phyloP scores from a whole-genome alignment of 495 filamentous ascomycete species.

The Hypoxylon crocopeplum region DNA sequence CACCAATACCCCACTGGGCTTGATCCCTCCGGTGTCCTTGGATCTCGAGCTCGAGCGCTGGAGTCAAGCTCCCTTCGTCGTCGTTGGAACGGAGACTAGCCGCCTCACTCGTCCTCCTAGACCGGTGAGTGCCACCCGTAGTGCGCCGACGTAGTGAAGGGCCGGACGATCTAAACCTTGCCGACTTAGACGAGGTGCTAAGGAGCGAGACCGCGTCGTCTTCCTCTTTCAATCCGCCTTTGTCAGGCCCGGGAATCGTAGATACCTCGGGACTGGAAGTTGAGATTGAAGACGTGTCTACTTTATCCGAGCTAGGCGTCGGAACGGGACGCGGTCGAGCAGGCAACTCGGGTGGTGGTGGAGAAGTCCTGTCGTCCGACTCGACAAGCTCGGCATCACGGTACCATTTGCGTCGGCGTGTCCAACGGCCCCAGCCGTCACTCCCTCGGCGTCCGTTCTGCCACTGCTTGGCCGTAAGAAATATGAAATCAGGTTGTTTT shows the following conservation, averaged over 20 bases:
- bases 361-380: constrained; percentile 44
- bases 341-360: constrained; percentile 30
- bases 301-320: constrained; percentile 17
- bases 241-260: constrained; percentile 1
- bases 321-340: constrained; percentile 18
- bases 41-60: constrained; percentile 44
- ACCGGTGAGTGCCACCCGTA: constrained; percentile 37
- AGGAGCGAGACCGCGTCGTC: constrained; percentile 42
- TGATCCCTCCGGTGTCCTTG: constrained; percentile 54
- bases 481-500: neutral
- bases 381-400: constrained; percentile 96
- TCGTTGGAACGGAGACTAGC: constrained; percentile 45
- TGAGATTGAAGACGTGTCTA: constrained; percentile 4
- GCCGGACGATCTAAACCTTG: constrained; percentile 26
- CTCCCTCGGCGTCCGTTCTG: constrained; percentile 85
- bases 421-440: constrained; percentile 96
- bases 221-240: constrained; percentile 25
- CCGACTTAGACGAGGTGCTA: constrained; percentile 40
- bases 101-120: constrained; percentile 44
- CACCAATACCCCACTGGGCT: constrained; percentile 60
- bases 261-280: constrained; percentile 24
- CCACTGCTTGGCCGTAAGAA: constrained; percentile 66
- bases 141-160: constrained; percentile 37
- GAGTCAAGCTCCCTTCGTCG: constrained; percentile 43
- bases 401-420: constrained; percentile 92